A percentile compares a stretch with the other conserved stretches of the same genome.
phyloP scores from a whole-genome alignment of 306 rosid species.

The Hippophae tibetana region DNA sequence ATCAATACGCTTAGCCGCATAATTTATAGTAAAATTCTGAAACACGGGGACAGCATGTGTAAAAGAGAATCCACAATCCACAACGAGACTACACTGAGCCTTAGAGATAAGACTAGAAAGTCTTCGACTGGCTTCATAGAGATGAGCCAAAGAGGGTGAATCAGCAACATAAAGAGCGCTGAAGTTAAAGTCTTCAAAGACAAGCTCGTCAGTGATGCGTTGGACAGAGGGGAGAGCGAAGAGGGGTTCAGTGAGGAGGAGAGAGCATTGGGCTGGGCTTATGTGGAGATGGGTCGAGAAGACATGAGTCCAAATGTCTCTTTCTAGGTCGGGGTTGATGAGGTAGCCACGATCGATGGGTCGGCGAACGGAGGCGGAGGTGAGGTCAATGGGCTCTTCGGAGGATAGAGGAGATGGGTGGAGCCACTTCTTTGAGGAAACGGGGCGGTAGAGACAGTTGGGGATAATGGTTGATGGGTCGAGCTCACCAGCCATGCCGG shows the following conservation, averaged over 20 bases:
- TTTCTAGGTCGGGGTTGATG: slow-evolving; percentile 80
- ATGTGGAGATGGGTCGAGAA: slow-evolving; percentile 59
- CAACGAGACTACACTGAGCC: slow-evolving; percentile 88
- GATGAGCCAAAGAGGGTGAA: slow-evolving; percentile 62
- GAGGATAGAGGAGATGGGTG: slow-evolving; percentile 42
- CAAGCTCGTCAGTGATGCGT: slow-evolving; percentile 69
- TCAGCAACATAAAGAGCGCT: slow-evolving; percentile 59
- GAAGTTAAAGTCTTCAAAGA: slow-evolving; percentile 85
- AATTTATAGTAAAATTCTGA: slow-evolving; percentile 69
- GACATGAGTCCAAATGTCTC: slow-evolving; percentile 89
- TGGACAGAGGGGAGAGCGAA: slow-evolving; percentile 79
- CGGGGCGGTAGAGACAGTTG: slow-evolving; percentile 65
- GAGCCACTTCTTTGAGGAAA: slow-evolving; percentile 78
- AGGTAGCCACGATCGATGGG: slow-evolving; percentile 89
- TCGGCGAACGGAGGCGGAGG: slow-evolving; percentile 85
- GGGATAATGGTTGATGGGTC: slow-evolving; percentile 63
- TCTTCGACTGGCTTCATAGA: slow-evolving; percentile 68
- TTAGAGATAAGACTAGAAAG: slow-evolving; percentile 42
- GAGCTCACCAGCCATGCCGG: slow-evolving; percentile 68
- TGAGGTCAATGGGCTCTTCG: slow-evolving; percentile 48
- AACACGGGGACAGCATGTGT: slow-evolving; percentile 84
- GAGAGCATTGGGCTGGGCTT: slow-evolving; percentile 54
- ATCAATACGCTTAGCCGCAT: slow-evolving; percentile 69
- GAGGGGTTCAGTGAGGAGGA: slow-evolving; percentile 80
- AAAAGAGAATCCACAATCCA: slow-evolving; percentile 87